Evolutionary conservation across 192 early-diverging fungal species (phyloP), one percentile per base, ranked within the genome.

Genomic region (Coemansia sp.): DNA sequence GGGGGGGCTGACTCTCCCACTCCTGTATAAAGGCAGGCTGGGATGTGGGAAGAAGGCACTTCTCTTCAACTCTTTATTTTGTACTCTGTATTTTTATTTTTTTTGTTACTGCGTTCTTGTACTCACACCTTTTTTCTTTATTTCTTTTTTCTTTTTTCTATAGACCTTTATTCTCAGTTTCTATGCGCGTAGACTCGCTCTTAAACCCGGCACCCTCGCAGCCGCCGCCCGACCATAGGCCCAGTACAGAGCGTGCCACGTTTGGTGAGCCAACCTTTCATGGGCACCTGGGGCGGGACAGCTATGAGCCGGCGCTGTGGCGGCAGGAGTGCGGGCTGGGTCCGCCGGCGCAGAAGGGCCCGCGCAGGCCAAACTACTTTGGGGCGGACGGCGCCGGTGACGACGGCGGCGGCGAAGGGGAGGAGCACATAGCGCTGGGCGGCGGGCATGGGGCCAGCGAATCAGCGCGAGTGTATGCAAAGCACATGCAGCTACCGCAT

Each of bases 241-340:
- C 46, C 3, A 21, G 21, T 21, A 50, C 46, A 50, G 46, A 50
- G 46, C 21, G 10, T 21, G 21, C 46, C 9, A n/a, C 59, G 36
- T 40, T 39, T 10, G 59, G 8, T 19, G 19, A 39, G 35, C 21
- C 59, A 21, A 36, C 34, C 7, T 8, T 4, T 24, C 17, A 59
- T 60, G 42, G 19, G 62, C 16, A 67, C 71, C 56, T 27, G 24
- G 40, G 44, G 4, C 63, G 59, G 6, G 69, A 69, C 6, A 24
- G 56, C 4, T 71, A 51, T 62, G 75, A 72, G 16, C 56, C 61
- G 68, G 75, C 66, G 4, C 46, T 70, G 16, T 77, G 75, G 69
- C 53, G 64, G 16, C 69, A 77, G 39, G 75, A 77, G 62, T 68
- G 62, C 1, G 75, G 62, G 2, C 62, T 72, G 9, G 75, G 75